These are phyloP conservation scores for Aureobasidium vineae DNA, from an alignment of 2,329 filamentous ascomycete genomes.

Conservation along the genomic window DNA sequence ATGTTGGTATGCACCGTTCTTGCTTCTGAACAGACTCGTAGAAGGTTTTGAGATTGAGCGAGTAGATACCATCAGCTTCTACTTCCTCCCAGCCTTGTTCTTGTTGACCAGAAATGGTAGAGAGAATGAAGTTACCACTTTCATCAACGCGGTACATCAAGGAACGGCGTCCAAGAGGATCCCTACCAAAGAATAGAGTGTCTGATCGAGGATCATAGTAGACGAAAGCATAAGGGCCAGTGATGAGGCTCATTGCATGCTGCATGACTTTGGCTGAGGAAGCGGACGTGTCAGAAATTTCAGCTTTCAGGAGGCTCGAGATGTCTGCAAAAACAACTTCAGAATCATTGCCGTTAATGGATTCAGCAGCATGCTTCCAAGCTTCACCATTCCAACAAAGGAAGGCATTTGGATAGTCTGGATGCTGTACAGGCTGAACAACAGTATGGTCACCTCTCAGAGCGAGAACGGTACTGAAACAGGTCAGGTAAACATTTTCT, in stretches of 20 bases:
- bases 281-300: slow-evolving; percentile 30
- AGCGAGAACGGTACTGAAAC: slow-evolving; percentile 84
- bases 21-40: not conserved
- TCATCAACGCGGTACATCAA: slow-evolving; percentile 59
- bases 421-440: slow-evolving; percentile 68
- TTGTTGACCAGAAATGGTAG: slow-evolving; percentile 64
- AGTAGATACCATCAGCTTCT: slow-evolving; percentile 77
- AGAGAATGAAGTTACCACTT: slow-evolving; percentile 59
- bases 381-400: slow-evolving; percentile 98
- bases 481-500: slow-evolving; percentile 48
- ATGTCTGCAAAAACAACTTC: slow-evolving; percentile 65
- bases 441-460: slow-evolving; percentile 73
- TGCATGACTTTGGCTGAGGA: slow-evolving; percentile 15
- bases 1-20: not conserved
- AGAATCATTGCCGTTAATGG: slow-evolving; percentile 75
- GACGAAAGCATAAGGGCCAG: slow-evolving; percentile 84
- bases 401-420: slow-evolving; percentile 55
- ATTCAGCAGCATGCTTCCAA: slow-evolving; percentile 66
- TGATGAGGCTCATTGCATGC: slow-evolving; percentile 29
- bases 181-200: slow-evolving; percentile 76
- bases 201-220: slow-evolving; percentile 66
- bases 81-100: slow-evolving; percentile 69
- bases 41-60: slow-evolving; percentile 53
- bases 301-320: not conserved
- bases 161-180: slow-evolving; percentile 83